Evolutionary conservation across 2,329 filamentous ascomycete genomes (phyloP), one percentile per base, ranked within the genome.

Genomic region (Colletotrichum tabaci): DNA sequence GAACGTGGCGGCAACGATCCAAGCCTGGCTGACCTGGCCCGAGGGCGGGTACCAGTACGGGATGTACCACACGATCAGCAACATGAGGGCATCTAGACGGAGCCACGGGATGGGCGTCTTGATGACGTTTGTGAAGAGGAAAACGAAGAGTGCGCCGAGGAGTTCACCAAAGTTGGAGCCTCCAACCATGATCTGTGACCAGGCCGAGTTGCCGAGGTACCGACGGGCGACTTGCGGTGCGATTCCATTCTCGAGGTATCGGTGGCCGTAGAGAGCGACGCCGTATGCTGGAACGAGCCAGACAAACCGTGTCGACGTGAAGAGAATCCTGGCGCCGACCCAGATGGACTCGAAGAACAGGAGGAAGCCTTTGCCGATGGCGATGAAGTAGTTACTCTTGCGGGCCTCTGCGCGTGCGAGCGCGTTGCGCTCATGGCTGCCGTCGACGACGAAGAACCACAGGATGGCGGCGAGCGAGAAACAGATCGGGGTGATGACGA

Each of bases 101-200:
- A 87, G 79, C 85, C 85, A 87, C 1, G 84, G 85, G 71, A 87
- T 86, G 2, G 86, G 86, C 1, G 85, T 87, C 38, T 82, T 80
- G 63, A 87, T 79, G 53, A 84, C 73, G 61, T 86, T 85, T 52
- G 84, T 86, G 74, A 86, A 85, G 49, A 87, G 77, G 76, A 87
- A 84, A 35, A 87, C 85, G 67, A 83, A 83, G 12, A 84, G 75
- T 3, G 85, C 85, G 21, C 86, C 86, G 10, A 87, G 76, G 2
- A 87, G 78, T 74, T 87, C 85, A 57, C 86, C 86, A 61, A 86
- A 80, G 75, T 87, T 87, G 10, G 84, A 86, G 6, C 86, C 85
- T 46, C 85, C 85, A 30, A 87, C 84, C 72, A 87, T 85, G 72
- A 87, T 84, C 74, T 87, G 84, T 4, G 82, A 81, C 84, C 84